phyloP scores from a whole-genome alignment of 257 asterid species.

The Henckelia pumila region DNA sequence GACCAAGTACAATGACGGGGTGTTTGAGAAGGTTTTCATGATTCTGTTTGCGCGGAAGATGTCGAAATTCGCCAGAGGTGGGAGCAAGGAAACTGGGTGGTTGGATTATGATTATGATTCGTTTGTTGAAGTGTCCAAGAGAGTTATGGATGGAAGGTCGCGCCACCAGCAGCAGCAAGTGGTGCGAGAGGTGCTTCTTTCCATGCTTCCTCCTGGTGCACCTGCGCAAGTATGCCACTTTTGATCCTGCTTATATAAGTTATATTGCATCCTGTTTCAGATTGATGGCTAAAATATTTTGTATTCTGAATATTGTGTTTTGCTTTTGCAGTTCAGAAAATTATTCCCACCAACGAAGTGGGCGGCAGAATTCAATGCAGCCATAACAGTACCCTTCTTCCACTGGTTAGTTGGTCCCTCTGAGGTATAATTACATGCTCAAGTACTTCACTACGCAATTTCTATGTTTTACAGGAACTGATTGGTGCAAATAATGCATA shows the following conservation, averaged over 20 bases:
- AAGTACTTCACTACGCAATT: not conserved
- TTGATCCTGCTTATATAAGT: not conserved
- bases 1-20: constrained; percentile 82
- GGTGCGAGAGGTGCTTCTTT: constrained; percentile 77
- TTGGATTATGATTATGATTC: constrained; percentile 79
- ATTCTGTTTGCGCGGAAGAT: constrained; percentile 75
- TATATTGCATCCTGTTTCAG: not conserved
- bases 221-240: constrained; percentile 67
- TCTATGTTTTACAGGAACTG: not conserved
- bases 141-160: constrained; percentile 71
- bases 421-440: constrained; percentile 44
- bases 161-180: constrained; percentile 79
- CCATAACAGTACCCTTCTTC: constrained; percentile 86
- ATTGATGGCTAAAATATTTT: not conserved
- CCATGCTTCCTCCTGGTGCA: constrained; percentile 97
- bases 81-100: constrained; percentile 37
- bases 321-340: constrained; percentile 63
- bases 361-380: constrained; percentile 92
- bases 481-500: not conserved
- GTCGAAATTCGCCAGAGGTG: constrained; percentile 63
- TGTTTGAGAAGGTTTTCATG: constrained; percentile 78
- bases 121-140: constrained; percentile 70
- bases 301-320: not conserved
- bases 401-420: constrained; percentile 97
- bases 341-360: constrained; percentile 87